phyloP scores from a whole-genome alignment of 345 rosid species.

The Gossypium raimondii region DNA sequence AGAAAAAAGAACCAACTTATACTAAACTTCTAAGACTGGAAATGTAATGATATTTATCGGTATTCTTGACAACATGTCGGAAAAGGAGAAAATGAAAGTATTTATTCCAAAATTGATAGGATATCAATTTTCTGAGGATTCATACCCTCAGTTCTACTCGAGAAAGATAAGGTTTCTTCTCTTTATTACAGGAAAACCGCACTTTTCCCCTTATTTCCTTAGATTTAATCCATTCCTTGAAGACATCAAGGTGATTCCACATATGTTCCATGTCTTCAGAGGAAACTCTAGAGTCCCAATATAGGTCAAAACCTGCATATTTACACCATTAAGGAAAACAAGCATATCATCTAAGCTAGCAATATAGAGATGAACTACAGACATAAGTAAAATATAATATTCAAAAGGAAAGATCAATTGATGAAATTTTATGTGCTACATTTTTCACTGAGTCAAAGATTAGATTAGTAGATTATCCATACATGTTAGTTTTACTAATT shows the following conservation, averaged over 20 bases:
- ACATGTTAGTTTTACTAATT: neutral
- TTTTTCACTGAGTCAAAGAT: slow-evolving; percentile 5
- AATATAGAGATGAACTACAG: neutral
- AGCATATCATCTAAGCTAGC: slow-evolving; percentile 9
- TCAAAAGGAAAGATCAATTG: neutral
- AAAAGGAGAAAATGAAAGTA: neutral
- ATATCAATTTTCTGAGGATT: neutral
- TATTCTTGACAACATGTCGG: neutral
- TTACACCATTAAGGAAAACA: slow-evolving; percentile 14
- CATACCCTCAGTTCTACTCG: slow-evolving; percentile 72
- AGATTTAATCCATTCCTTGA: slow-evolving; percentile 78
- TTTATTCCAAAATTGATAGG: slow-evolving; percentile 3
- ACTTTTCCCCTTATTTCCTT: slow-evolving; percentile 70
- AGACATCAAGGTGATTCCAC: slow-evolving; percentile 70
- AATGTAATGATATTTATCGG: neutral
- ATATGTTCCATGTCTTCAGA: slow-evolving; percentile 84
- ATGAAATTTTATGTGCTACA: neutral
- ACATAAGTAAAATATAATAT: slow-evolving; percentile 5
- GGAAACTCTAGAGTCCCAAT: slow-evolving; percentile 71
- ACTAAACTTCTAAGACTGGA: neutral
- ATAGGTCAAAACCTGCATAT: slow-evolving; percentile 38
- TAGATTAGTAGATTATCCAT: slow-evolving; percentile 1
- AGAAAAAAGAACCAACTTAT: neutral
- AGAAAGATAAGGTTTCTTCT: slow-evolving; percentile 68
- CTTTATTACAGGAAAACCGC: slow-evolving; percentile 65